These are phyloP conservation scores for Psilocybe cubensis DNA, from an alignment of 768 basidiomycete species.

Conservation along the genomic window DNA sequence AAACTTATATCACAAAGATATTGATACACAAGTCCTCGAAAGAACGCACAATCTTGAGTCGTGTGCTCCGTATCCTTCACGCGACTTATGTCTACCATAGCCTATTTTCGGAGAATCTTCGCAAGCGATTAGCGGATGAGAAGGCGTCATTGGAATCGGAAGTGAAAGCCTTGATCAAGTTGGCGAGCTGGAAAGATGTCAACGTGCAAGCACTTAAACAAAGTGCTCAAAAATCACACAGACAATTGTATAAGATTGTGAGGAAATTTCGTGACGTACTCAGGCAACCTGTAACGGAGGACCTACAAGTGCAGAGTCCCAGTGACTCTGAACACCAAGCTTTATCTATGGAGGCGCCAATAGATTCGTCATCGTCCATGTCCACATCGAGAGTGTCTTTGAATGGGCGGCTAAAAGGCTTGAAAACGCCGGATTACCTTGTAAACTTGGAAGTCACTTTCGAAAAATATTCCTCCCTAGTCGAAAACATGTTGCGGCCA, in stretches of 20 bases:
- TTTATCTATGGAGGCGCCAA: neutral
- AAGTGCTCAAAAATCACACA: slow-evolving; percentile 89
- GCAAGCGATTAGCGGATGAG: slow-evolving; percentile 54
- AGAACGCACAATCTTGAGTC: slow-evolving; percentile 40
- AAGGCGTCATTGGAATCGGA: slow-evolving; percentile 74
- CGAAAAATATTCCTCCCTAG: slow-evolving; percentile 47
- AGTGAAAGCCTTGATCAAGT: slow-evolving; percentile 82
- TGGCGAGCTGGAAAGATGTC: slow-evolving; percentile 98
- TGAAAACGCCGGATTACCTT: slow-evolving; percentile 39
- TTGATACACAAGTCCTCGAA: slow-evolving; percentile 29
- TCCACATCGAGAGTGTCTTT: neutral
- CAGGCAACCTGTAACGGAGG: slow-evolving; percentile 64
- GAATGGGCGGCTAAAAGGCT: neutral
- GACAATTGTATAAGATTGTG: slow-evolving; percentile 87
- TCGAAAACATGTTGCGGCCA: slow-evolving; percentile 43
- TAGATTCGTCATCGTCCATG: neutral
- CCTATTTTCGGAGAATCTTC: slow-evolving; percentile 58
- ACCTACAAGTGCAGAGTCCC: slow-evolving; percentile 39
- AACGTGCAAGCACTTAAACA: slow-evolving; percentile 93
- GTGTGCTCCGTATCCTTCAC: slow-evolving; percentile 61
- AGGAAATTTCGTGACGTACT: slow-evolving; percentile 91
- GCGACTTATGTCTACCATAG: slow-evolving; percentile 64
- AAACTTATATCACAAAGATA: slow-evolving; percentile 46
- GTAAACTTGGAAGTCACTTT: slow-evolving; percentile 53
- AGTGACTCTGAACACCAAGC: slow-evolving; percentile 38